Base-by-base conservation (phyloP, 2,329 filamentous ascomycete genomes). In the Fusarium devonianum region DNA sequence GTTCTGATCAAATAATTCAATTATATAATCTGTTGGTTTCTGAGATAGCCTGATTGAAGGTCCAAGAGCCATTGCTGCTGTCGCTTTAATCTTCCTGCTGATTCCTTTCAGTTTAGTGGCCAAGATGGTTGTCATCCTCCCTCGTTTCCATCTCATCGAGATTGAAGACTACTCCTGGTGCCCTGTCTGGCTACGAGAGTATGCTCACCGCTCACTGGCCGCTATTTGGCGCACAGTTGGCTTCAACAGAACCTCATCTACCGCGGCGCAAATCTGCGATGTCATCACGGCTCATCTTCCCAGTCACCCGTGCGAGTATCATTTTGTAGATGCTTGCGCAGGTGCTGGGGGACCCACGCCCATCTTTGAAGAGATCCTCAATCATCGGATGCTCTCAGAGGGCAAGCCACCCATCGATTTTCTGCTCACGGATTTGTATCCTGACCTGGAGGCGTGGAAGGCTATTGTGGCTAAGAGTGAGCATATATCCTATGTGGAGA, bases 131-230 rank as follows among this genome's bases (percentile, higher is more conserved):
- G 55, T 62, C 30, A 46, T 62, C 8, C 40, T 52, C 8, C 58
- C 58, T 17, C 58, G 58, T n/a, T 49, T 62, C 33, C 58, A 62
- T 30, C 58, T 62, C 41, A 52, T 62, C 14, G 58, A 62, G 21
- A 62, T 62, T 13, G 58, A 59, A 38, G 58, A 62, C 7, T 59
- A 62, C 29, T 48, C 50, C 7, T 62, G 58, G 58, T 62, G 58
- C 30, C 58, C 58, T 13, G 51, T 48, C 32, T 62, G 56, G 56
- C 56, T 62, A 12, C 58, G 58, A 7, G 58, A 62, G 28, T 62
- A 62, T n/a, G 56, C 58, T 3, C 58, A 62, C 21, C 42, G 50
- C n/a, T 59, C 58, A 1, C 50, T 59, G 10, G 56, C 56, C 4
- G 40, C 53, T 5, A 50, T 62, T 13, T 62, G 58, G 58, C 48